Base-by-base conservation (phyloP, 805 yeast genomes). In the Candida oleophila region DNA sequence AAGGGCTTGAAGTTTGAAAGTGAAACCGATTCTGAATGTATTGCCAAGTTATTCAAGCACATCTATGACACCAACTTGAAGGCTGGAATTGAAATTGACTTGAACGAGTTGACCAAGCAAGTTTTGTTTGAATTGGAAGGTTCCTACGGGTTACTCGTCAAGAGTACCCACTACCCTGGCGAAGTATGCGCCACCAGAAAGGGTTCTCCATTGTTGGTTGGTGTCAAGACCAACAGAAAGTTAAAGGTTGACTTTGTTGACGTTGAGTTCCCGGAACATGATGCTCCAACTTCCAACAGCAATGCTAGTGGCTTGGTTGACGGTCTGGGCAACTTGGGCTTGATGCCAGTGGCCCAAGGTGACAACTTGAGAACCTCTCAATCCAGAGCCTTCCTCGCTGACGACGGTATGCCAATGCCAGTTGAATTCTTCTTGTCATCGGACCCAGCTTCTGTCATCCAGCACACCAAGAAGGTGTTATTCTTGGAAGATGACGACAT, bases 401-500 rank as follows among this genome's bases (percentile, higher is more conserved):
- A 94, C 57, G 96, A 89, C 60, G 96, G 96, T 45, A 72, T 81
- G 57, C 96, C 96, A 59, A 86, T 82, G 76, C 96, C 98, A 42
- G 87, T 92, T 43, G 99, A 94, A 73, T 92, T 92, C 68, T 94
- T 90, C 73, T 78, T 94, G 52, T 90, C 97, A 12, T 90, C 97
- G 21, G 99, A 94, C 73, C 96, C 99, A 33, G 87, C 98, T 14
- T 91, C 99, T 19, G 96, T 94, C 42, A 79, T 94, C 47, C 92
- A 91, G 70, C 96, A 94, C 74, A 94, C 99, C 60, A 94, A 91
- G 73, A 94, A 94, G 73, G 99, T 94, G 25, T 77, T 94, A 59
- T 92, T 88, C 71, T 78, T 94, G 62, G 98, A 94, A 73, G 99
- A 94, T 69, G 97, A 94, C 64, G 99, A 94, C 71, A 90, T 94